These are phyloP conservation scores for Stemphylium beticola DNA, from an alignment of 2,329 filamentous ascomycete genomes.

Conservation along the genomic window DNA sequence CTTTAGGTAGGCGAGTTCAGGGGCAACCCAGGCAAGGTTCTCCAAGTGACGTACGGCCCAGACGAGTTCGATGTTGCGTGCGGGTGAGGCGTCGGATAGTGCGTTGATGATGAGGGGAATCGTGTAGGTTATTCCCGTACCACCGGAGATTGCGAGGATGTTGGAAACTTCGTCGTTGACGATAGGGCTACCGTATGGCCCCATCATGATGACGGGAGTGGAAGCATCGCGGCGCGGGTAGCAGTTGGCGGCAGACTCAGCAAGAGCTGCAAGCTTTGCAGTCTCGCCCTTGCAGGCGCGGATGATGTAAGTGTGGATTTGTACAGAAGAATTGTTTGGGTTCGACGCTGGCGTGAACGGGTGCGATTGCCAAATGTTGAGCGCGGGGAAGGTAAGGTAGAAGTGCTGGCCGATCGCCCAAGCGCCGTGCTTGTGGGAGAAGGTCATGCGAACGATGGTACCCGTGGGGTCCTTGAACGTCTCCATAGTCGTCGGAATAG, in stretches of 20 bases:
- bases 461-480: conserved; percentile 8
- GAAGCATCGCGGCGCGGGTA: conserved; percentile 6
- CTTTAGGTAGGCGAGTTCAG: conserved; percentile 4
- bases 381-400: conserved; percentile 9
- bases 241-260: conserved; percentile 5
- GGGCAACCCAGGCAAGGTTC: conserved; percentile 6
- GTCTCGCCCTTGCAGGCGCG: conserved; percentile 11
- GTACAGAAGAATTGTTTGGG: neutral
- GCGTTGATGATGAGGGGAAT: conserved; percentile 7
- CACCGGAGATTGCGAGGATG: conserved; percentile 7
- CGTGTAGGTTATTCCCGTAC: conserved; percentile 9
- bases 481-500: conserved; percentile 4
- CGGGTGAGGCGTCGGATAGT: neutral
- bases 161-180: conserved; percentile 4
- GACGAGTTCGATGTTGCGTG: conserved; percentile 8
- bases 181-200: conserved; percentile 6
- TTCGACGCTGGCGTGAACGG: conserved; percentile 7
- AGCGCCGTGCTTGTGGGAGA: conserved; percentile 2
- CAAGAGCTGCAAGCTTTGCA: conserved; percentile 8
- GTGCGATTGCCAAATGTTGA: conserved; percentile 14
- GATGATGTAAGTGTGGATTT: conserved; percentile 9
- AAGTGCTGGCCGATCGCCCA: conserved; percentile 10
- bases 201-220: conserved; percentile 11
- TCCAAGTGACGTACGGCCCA: conserved; percentile 8
- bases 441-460: conserved; percentile 5